Evolutionary conservation across 768 basidiomycete genomes (phyloP).

Genomic region (Trametes elegans): DNA sequence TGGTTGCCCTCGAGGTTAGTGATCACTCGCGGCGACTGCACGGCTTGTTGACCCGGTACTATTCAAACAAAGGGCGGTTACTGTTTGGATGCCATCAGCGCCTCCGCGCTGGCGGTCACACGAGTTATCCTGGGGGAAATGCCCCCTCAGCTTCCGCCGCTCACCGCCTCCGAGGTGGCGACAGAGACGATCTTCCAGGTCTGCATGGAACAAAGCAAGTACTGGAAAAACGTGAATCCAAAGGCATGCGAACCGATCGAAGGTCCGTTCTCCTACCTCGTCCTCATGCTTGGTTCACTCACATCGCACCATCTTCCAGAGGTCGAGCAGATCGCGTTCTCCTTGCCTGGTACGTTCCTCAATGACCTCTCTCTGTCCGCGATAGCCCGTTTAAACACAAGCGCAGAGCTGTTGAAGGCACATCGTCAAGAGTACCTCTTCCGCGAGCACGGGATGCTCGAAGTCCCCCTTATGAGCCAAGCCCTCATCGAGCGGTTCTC

Average conservation of each 20-base stretch:
- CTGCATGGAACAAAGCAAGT: slow-evolving; percentile 81
- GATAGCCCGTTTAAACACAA: background rate
- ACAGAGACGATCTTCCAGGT: slow-evolving; percentile 91
- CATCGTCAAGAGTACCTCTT: slow-evolving; percentile 86
- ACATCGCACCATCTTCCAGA: slow-evolving; percentile 38
- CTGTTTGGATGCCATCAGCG: slow-evolving; percentile 84
- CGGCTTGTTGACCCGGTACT: background rate
- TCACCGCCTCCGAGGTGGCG: slow-evolving; percentile 75
- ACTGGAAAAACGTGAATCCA: slow-evolving; percentile 86
- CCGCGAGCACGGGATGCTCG: slow-evolving; percentile 72
- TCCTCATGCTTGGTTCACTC: background rate
- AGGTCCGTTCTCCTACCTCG: slow-evolving; percentile 42
- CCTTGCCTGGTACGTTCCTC: slow-evolving; percentile 58
- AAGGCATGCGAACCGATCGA: slow-evolving; percentile 81
- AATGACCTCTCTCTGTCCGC: background rate
- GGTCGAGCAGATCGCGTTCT: slow-evolving; percentile 57
- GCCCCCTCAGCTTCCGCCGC: slow-evolving; percentile 69
- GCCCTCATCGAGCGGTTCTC: slow-evolving; percentile 72
- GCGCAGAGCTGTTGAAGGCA: slow-evolving; percentile 87
- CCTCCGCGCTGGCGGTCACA: slow-evolving; percentile 84
- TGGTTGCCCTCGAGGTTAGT: slow-evolving; percentile 89
- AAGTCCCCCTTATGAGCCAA: slow-evolving; percentile 69
- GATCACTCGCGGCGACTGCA: background rate
- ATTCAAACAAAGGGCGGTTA: slow-evolving; percentile 79
- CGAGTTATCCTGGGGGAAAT: slow-evolving; percentile 87